A percentile compares a stretch with the other conserved stretches of the same genome.
These are phyloP conservation scores for Pichia kluyveri DNA, from an alignment of 805 yeast species.

Conservation along the genomic window DNA sequence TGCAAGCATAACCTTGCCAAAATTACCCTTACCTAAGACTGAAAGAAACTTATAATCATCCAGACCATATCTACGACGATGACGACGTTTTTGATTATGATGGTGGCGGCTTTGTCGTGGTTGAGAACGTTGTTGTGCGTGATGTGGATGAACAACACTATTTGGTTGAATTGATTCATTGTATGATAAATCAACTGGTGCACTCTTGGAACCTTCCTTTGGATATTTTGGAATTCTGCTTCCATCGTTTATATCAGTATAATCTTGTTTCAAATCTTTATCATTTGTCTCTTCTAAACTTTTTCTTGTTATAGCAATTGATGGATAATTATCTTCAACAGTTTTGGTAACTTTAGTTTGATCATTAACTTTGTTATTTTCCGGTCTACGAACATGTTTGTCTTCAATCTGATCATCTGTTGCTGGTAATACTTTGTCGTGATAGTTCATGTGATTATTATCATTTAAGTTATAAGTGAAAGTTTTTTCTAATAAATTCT, in stretches of 20 bases:
- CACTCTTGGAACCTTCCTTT: neutral
- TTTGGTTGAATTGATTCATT: constrained; percentile 1
- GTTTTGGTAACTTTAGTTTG: neutral
- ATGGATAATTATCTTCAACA: constrained; percentile 13
- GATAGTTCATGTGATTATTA: no score
- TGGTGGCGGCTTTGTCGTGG: constrained; percentile 15
- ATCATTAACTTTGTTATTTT: neutral
- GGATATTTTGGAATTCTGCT: constrained; percentile 2
- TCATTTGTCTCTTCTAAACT: neutral
- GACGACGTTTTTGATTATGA: constrained; percentile 28
- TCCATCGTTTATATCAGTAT: neutral
- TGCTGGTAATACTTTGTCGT: no score
- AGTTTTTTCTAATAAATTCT: neutral
- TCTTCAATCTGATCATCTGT: neutral
- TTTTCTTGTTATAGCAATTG: constrained; percentile 16
- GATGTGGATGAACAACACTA: constrained; percentile 7
- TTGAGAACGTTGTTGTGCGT: constrained; percentile 6
- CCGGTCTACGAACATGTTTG: neutral
- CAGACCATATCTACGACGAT: constrained; percentile 72
- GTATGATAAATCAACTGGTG: neutral
- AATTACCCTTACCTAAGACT: constrained; percentile 95
- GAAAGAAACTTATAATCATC: constrained; percentile 93
- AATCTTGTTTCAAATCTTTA: neutral
- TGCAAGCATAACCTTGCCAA: constrained; percentile 97
- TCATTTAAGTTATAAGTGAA: neutral